These are phyloP conservation scores for Acer negundo DNA, from an alignment of 345 rosid genomes.

Conservation along the genomic window DNA sequence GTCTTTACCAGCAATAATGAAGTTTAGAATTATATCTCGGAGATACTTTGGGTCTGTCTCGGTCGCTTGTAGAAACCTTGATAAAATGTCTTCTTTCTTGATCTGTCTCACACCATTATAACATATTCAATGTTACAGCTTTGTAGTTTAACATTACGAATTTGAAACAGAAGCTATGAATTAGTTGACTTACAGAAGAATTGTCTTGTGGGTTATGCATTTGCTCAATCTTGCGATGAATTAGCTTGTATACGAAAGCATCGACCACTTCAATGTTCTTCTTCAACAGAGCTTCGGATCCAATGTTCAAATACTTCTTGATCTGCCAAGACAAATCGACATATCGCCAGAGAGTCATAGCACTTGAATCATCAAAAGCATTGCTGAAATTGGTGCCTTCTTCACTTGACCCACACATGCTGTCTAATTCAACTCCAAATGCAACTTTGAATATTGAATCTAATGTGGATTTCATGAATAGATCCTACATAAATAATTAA, in stretches of 20 bases:
- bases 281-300: constrained; percentile 56
- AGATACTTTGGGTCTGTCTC: constrained; percentile 44
- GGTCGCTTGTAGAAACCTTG: constrained; percentile 52
- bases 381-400: constrained; percentile 38
- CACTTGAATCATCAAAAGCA: constrained; percentile 70
- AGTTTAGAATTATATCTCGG: constrained; percentile 56
- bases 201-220: constrained; percentile 34
- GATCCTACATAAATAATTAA: constrained; percentile 27
- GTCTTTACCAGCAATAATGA: constrained; percentile 69
- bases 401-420: constrained; percentile 53
- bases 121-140: neutral
- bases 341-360: constrained; percentile 45
- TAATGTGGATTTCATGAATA: constrained; percentile 63
- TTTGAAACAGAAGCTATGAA: neutral
- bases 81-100: constrained; percentile 59
- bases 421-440: constrained; percentile 57
- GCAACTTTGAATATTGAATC: constrained; percentile 66
- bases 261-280: constrained; percentile 40
- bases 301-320: constrained; percentile 56
- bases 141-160: neutral
- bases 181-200: constrained; percentile 37
- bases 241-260: constrained; percentile 53
- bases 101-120: constrained; percentile 24
- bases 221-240: constrained; percentile 43
- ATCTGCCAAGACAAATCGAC: constrained; percentile 58